These are phyloP conservation scores for Prunus mume DNA, from an alignment of 306 rosid species.

Conservation along the genomic window DNA sequence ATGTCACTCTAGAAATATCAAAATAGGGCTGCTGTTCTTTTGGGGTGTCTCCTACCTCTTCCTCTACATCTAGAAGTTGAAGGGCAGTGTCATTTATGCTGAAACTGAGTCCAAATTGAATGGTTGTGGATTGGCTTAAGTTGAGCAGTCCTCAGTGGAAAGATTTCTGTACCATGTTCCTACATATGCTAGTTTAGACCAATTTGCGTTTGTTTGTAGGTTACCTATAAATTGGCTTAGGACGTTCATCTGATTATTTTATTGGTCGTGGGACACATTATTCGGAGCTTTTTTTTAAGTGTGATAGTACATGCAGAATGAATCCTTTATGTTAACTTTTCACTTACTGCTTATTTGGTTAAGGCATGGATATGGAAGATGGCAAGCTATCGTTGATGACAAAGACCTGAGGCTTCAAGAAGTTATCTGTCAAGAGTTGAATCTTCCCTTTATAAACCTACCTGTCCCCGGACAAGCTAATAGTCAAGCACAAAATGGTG, in stretches of 20 bases:
- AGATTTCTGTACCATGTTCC: background rate
- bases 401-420: conserved; percentile 89
- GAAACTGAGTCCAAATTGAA: background rate
- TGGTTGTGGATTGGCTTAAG: background rate
- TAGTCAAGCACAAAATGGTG: conserved; percentile 61
- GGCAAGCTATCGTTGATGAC: conserved; percentile 98
- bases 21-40: background rate
- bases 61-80: background rate
- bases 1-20: background rate
- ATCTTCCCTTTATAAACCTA: conserved; percentile 75
- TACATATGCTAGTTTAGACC: background rate
- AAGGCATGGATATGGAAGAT: conserved; percentile 99
- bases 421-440: conserved; percentile 87
- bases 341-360: conserved; percentile 18
- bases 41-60: background rate
- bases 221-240: background rate
- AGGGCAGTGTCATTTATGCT: background rate
- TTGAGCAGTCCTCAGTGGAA: background rate
- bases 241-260: background rate
- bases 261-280: background rate
- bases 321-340: background rate
- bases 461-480: conserved; percentile 66
- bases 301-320: background rate
- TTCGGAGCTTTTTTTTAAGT: no score
- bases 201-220: background rate